Evolutionary conservation across 2,329 filamentous ascomycete species (phyloP).

Genomic region (Incumbomyces delicatus): DNA sequence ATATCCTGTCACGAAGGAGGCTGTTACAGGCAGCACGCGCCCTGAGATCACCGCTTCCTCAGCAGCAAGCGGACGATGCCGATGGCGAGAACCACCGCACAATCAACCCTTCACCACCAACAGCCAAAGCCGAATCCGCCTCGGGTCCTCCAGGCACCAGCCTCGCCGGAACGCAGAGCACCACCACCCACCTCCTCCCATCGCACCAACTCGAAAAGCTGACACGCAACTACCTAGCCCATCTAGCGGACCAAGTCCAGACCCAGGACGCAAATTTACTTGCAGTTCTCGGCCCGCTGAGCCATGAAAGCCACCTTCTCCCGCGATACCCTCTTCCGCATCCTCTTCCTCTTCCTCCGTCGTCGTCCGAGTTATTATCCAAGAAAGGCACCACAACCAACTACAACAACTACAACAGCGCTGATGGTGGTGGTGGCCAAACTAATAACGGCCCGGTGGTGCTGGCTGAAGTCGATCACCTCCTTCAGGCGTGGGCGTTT

Average conservation of each 20-base stretch:
- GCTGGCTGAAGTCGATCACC: conserved; percentile 6
- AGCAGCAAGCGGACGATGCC: neutral
- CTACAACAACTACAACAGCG: conserved; percentile 2
- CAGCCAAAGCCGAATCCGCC: neutral
- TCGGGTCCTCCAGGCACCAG: neutral
- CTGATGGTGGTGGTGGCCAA: no score
- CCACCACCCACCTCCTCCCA: conserved; percentile 7
- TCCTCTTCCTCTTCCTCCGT: no score
- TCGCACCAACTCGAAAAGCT: conserved; percentile 8
- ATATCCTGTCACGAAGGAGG: conserved; percentile 12
- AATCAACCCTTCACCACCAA: neutral
- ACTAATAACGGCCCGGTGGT: no score
- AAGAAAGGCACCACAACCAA: conserved; percentile 10
- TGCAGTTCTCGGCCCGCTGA: conserved; percentile 15
- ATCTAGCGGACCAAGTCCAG: conserved; percentile 9
- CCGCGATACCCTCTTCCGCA: conserved; percentile 12
- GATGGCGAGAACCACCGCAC: neutral
- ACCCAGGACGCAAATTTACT: conserved; percentile 7
- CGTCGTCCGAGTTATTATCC: neutral
- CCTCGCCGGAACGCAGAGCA: neutral
- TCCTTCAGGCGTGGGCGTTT: conserved; percentile 17
- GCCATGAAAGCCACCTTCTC: conserved; percentile 21
- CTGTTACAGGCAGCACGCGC: conserved; percentile 5
- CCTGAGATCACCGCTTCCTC: neutral
- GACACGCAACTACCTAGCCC: conserved; percentile 4